A percentile compares a stretch with the other conserved stretches of the same genome.
phyloP scores from a whole-genome alignment of 208 protist species.

The Porcisia hertigi region DNA sequence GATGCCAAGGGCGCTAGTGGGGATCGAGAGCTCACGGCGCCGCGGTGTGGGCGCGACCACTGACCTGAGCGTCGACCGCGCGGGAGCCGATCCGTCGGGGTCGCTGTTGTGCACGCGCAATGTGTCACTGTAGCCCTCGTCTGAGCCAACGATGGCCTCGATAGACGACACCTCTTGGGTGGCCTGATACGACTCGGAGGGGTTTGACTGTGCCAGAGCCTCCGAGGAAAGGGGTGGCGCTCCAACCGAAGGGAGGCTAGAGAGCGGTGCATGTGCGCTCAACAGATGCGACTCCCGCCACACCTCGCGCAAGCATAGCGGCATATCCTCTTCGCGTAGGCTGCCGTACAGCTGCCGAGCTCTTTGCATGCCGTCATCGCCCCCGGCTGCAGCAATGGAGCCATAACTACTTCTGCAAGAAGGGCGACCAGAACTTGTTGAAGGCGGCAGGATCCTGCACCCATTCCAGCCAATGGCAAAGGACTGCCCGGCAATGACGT shows the following conservation, averaged over 20 bases:
- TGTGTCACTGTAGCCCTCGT: background rate
- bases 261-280: background rate
- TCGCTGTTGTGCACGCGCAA: background rate
- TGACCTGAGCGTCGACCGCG: background rate
- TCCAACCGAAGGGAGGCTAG: background rate
- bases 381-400: background rate
- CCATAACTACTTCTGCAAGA: slow-evolving; percentile 28
- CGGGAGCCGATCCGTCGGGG: background rate
- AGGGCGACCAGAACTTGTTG: slow-evolving; percentile 47
- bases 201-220: background rate
- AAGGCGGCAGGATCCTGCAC: slow-evolving; percentile 36
- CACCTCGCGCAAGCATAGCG: background rate
- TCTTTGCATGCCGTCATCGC: background rate
- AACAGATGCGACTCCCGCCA: background rate
- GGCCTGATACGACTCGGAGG: background rate
- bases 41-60: background rate
- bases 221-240: slow-evolving; percentile 1
- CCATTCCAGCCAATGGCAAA: slow-evolving; percentile 46
- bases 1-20: background rate
- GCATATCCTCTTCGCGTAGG: background rate
- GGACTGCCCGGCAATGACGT: slow-evolving; percentile 45
- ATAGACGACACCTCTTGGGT: background rate
- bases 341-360: slow-evolving; percentile 8
- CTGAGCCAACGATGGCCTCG: background rate
- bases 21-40: background rate